Evolutionary conservation across 352 stramenopile species (phyloP), one percentile per base, ranked within the genome.

Genomic region (Globisporangium nagaii): DNA sequence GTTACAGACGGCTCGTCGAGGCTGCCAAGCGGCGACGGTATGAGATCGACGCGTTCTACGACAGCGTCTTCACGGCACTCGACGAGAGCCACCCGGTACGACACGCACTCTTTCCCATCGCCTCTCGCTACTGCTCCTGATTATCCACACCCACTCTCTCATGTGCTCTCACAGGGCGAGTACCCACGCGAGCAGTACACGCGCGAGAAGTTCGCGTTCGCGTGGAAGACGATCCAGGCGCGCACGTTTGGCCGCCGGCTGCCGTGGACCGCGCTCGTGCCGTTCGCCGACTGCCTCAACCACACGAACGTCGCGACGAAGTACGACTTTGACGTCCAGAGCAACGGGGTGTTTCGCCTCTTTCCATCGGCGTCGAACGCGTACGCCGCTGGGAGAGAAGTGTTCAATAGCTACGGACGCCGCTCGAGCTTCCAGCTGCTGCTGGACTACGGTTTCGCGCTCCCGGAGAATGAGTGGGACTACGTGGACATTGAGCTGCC

Each of bases 201-300:
- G 25, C 71, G 78, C 1, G 69, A 84, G 35, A 71, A 64, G 41
- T 95, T 96, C 51, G 59, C 62, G 24, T 96, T 90, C 53, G 79
- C 85, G 32, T 97, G 85, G 84, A 88, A 93, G 55, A 90, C 82
- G 11, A 84, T 97, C 50, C 86, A 96, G 54, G 84, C 91, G 32
- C 73, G 91, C n/a, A 91, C 89, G 3, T 98, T 98, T 53, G 91
- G 91, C 2, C 77, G 88, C 8, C 75, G 87, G 2, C 66, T 98
- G 56, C 89, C 86, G 17, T 97, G 87, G 86, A 96, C 86, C 6
- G 68, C 87, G 4, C 73, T 98, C 39, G 91, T 98, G 34, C 91
- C 91, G 7, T 92, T 98, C 51, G 90, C 90, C 7, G 91, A 98
- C 68, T 96, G 84, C 45, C 68, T 98, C 13, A 98, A 98, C 58